Evolutionary conservation across 805 yeast species (phyloP).

Genomic region (Nakazawaea sp.): DNA sequence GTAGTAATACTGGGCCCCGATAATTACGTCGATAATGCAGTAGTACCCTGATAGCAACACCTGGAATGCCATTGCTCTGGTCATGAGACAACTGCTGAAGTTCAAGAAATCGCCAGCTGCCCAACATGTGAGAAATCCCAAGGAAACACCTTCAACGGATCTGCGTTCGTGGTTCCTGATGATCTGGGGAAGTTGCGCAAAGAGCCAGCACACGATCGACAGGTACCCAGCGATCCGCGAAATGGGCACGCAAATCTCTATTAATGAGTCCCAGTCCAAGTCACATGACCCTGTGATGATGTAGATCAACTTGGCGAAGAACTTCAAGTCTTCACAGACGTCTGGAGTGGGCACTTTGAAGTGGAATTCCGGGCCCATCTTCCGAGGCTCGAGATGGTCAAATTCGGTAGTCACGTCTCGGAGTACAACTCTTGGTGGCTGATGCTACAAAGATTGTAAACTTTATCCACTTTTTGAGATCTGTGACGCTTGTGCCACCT

Average conservation of each 20-base stretch:
- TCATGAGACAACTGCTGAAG: conserved; percentile 39
- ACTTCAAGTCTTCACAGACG: conserved; percentile 17
- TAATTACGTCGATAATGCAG: conserved; percentile 38
- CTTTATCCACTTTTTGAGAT: too few species aligned
- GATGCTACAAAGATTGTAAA: neutral
- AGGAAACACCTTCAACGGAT: conserved; percentile 63
- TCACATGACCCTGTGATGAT: conserved; percentile 20
- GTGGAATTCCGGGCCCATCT: too few species aligned
- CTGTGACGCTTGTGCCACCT: too few species aligned
- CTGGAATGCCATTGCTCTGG: conserved; percentile 42
- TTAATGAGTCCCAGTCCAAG: conserved; percentile 14
- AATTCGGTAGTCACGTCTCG: too few species aligned
- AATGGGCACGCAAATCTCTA: conserved; percentile 16
- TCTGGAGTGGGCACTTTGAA: too few species aligned
- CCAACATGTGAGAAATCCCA: conserved; percentile 57
- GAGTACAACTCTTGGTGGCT: neutral
- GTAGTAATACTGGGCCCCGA: conserved; percentile 41
- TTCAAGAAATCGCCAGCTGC: conserved; percentile 56
- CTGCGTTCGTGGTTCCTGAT: conserved; percentile 47
- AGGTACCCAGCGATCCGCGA: conserved; percentile 24
- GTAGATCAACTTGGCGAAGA: conserved; percentile 17
- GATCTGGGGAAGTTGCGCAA: conserved; percentile 72
- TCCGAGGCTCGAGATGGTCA: conserved; percentile 2
- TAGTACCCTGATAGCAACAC: conserved; percentile 39
- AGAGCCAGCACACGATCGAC: conserved; percentile 57